Evolutionary conservation across 2,329 filamentous ascomycete species (phyloP), one percentile per base, ranked within the genome.

Genomic region (Emmonsiellopsis sp.): DNA sequence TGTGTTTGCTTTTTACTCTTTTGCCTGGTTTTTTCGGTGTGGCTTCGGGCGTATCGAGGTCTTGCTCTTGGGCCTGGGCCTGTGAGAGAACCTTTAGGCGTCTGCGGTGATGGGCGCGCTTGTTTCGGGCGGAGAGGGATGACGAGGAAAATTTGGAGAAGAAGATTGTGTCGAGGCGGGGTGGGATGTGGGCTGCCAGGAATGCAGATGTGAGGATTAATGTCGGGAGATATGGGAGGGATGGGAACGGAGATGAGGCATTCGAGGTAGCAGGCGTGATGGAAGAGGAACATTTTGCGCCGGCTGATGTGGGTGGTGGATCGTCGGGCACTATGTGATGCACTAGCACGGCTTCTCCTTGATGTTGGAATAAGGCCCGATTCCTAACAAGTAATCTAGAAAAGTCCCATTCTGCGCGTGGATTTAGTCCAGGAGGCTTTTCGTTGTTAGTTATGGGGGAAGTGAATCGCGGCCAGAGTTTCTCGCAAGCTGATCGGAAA

Each of bases 381-480:
- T 75, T 74, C 47, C 65, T 69, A n/a, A 76, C 84, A 53, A 97
- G 79, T 6, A 98, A 75, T 57, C 87, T 85, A 11, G 87, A 85
- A 69, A 96, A 96, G 63, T 96, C 89, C 61, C 86, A 84, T 8
- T 86, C 82, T 1, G 80, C 79, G 61, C 86, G 83, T 7, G 39
- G 56, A 62, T 31, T 60, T 58, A 46, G 46, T 5, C 69, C 69
- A 4, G 68, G 70, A 1, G 71, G 66, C 0, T 57, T 53, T 55
- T 86, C 84, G n/a, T 86, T 86, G 1, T 83, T 81, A 1, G 84
- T 70, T 27, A 97, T 80, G 0, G 92, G 92, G 6, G 82, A 79
- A 0, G 88, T 84, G 68, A 98, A 97, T 3, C 84, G 80, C 9
- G 85, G 84, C 93, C 93, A 98, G 17, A 97, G 78, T 43, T 84